Evolutionary conservation across 768 basidiomycete genomes (phyloP), one percentile per base, ranked within the genome.

Genomic region (Phlebiopsis gigantea): DNA sequence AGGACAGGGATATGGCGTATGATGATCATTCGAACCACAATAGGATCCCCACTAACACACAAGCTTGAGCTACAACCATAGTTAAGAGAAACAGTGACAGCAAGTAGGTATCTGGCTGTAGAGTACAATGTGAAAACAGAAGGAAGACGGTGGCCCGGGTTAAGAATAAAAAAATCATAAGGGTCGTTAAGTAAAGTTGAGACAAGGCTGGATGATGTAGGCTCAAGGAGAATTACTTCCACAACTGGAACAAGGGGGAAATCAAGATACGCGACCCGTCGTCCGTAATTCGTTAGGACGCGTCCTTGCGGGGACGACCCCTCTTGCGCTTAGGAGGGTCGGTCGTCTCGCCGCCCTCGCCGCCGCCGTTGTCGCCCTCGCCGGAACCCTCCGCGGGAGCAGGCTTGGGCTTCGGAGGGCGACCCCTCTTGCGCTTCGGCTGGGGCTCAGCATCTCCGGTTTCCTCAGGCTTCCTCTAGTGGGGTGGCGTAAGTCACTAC

Each of bases 221-320:
- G 34, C 19, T 24, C 49, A n/a, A 21, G 44, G 57, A 22, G 56
- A 56, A 62, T 53, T 53, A 31, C 52, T 63, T 57, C 64, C 57
- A 51, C 53, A 57, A 61, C 49, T 60, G 59, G 64, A 61, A 59
- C 56, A 54, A 55, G 42, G 58, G 62, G 53, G 61, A 53, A 12
- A 39, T 58, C 43, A 53, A 2, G 41, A 57, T 39, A 53, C 50
- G 50, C 31, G 50, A 41, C 50, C 31, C 15, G 29, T 51, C 22
- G 34, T 39, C 29, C 26, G 39, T 22, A 21, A 31, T 46, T 42
- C 34, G 25, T 54, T 53, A 61, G 53, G 61, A 65, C 63, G 66
- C 65, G 61, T 67, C 81, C 77, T 88, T 88, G 68, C 81, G 84
- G 46, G 85, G 85, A 62, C 85, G 78, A 29, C 85, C 85, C 62